These are phyloP conservation scores for Schizothecium vesticola DNA, from an alignment of 495 filamentous ascomycete species.

Conservation along the genomic window DNA sequence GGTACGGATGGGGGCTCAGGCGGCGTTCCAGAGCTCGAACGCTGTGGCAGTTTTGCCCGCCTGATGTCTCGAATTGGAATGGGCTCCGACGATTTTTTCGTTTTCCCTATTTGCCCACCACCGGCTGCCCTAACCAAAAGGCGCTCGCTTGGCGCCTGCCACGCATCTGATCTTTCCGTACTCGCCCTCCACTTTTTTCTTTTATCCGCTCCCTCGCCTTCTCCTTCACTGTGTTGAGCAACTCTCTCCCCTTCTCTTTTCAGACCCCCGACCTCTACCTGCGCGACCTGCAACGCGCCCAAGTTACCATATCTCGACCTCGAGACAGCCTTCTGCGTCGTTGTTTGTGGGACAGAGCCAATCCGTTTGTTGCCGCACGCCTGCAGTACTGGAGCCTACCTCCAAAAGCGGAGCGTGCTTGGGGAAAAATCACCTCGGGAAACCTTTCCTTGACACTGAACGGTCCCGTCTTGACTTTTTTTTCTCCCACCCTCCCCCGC, in stretches of 20 bases:
- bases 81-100: slow-evolving; percentile 3
- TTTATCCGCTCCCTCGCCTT: slow-evolving; percentile 22
- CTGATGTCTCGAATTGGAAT: slow-evolving; percentile 3
- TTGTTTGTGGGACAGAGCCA: not conserved
- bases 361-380: not conserved
- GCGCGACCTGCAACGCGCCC: not conserved
- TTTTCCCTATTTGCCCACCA: not conserved
- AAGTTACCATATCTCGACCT: slow-evolving; percentile 3
- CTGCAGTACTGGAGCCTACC: not conserved
- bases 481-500: slow-evolving; percentile 13
- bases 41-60: not conserved
- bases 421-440: not conserved
- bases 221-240: not conserved
- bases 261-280: slow-evolving; percentile 10
- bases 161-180: slow-evolving; percentile 16
- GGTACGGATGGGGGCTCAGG: not conserved
- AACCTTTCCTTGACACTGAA: not conserved
- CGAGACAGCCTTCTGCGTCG: not conserved
- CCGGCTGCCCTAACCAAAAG: slow-evolving; percentile 9
- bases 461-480: slow-evolving; percentile 20
- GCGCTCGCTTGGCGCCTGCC: slow-evolving; percentile 9
- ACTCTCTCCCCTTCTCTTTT: slow-evolving; percentile 15
- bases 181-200: slow-evolving; percentile 18
- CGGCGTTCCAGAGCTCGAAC: not conserved
- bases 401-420: not conserved